Conservation (phyloP, 2,329 filamentous ascomycete genomes). For the Colletotrichum sp. region DNA sequence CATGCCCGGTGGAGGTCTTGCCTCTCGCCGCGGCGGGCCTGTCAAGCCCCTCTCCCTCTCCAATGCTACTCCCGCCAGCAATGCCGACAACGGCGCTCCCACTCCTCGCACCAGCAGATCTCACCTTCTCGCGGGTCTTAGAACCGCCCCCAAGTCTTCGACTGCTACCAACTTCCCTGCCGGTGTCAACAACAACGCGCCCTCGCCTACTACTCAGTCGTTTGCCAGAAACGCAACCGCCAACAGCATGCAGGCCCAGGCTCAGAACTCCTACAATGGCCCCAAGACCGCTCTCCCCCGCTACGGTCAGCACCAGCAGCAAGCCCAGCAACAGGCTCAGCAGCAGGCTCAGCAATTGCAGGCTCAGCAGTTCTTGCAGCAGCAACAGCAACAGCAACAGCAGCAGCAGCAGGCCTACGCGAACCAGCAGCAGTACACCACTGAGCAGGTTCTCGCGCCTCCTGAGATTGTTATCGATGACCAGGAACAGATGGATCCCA, state of each 20-base stretch:
- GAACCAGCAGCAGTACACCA: constrained; percentile 62
- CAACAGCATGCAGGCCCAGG: constrained; percentile 50
- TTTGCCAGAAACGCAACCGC: constrained; percentile 48
- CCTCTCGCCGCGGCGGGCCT: constrained; percentile 82
- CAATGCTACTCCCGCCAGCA: constrained; percentile 70
- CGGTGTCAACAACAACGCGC: constrained; percentile 60
- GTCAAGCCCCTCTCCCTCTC: constrained; percentile 90
- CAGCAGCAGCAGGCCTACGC: constrained; percentile 32
- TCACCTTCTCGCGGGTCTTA: constrained; percentile 89
- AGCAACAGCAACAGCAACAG: constrained; percentile 35
- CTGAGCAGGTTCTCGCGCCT: constrained; percentile 85
- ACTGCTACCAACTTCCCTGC: constrained; percentile 71
- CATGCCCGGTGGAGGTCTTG: constrained; percentile 80
- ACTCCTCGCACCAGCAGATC: constrained; percentile 94
- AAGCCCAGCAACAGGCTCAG: constrained; percentile 4
- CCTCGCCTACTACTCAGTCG: constrained; percentile 47
- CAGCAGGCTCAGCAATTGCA: constrained; percentile 11
- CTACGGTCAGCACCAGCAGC: constrained; percentile 40
- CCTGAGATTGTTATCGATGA: constrained; percentile 79
- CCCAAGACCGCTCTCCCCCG: constrained; percentile 65
- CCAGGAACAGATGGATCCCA: constrained; percentile 81
- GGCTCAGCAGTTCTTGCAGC: constrained; percentile 28
- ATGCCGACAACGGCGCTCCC: constrained; percentile 70
- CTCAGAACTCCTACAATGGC: constrained; percentile 50
- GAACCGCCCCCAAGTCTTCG: constrained; percentile 89